Evolutionary conservation across 805 yeast genomes (phyloP), one percentile per base, ranked within the genome.

Genomic region (Saturnispora hagleri): DNA sequence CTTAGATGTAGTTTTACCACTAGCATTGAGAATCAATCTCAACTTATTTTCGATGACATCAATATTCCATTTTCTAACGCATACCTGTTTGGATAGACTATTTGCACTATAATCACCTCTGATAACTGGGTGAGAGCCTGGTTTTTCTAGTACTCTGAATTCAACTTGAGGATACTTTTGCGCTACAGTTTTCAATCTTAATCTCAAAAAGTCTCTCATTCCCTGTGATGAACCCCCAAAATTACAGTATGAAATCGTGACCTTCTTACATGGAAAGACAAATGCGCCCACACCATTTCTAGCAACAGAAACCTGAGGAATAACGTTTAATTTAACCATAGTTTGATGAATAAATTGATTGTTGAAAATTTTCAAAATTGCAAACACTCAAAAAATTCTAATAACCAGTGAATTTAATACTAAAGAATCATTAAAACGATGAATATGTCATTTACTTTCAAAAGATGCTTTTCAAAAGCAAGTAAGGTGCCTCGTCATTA

Each of bases 221-320:
- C 97, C 97, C 49, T 75, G 74, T 1, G 98, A 90, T 2, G 95
- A 85, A 22, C 97, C 98, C 43, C 97, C 98, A 84, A 95, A 85
- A 74, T 93, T 89, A 72, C 97, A 89, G 70, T 83, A 93, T 55
- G 86, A 84, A 45, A 93, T 66, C 1, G 84, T 76, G 49, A 93
- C 76, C 62, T 78, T 80, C 60, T 78, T 80, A 71, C 98, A 89
- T 40, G 90, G 89, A 24, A 73, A 71, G 7, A 86, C 75, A 62
- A 76, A 86, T 0, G 90, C 80, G 3, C 89, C 89, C 20, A 85
- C 71, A 49, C 95, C 95, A 60, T 87, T 86, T 58, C 88, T 79
- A 26, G 86, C 80, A 42, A 75, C 67, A 15, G 93, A 79, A 1
- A 73, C 66, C 59, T 75, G 81, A 31, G 76, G 69, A 38, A 85